Conservation (phyloP, 768 basidiomycete genomes). For the Podaxis sp. region DNA sequence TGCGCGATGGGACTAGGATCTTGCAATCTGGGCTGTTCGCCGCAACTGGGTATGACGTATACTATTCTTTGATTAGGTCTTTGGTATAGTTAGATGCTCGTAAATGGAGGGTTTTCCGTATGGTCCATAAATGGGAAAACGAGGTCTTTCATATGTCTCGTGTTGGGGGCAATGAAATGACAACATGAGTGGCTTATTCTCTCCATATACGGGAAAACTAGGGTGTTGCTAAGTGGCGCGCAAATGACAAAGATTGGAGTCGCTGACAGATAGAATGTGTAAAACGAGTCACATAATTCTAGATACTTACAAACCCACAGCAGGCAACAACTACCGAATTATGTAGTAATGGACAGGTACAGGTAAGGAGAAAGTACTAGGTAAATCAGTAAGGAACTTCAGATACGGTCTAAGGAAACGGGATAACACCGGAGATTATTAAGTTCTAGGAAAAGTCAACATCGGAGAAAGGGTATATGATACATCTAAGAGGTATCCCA, state of each 20-base stretch:
- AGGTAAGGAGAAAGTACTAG: neutral
- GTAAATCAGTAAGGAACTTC: neutral
- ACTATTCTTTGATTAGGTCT: too few species aligned
- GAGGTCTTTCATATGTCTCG: neutral
- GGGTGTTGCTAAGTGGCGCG: neutral
- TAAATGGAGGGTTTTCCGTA: too few species aligned
- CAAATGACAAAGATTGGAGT: neutral
- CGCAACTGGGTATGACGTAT: neutral
- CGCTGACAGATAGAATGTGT: neutral
- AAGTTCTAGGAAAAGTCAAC: neutral
- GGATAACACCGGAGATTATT: neutral
- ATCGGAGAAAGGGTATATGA: slow-evolving; percentile 1
- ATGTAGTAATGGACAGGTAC: neutral
- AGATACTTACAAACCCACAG: neutral
- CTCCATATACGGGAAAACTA: neutral
- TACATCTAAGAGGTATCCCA: slow-evolving; percentile 6
- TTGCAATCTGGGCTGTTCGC: neutral
- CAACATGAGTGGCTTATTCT: neutral
- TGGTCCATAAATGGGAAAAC: neutral
- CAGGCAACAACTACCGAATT: neutral
- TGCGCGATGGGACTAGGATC: neutral
- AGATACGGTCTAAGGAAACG: neutral
- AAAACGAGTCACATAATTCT: neutral
- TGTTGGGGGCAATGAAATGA: neutral
- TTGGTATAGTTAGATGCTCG: too few species aligned